A percentile compares a stretch with the other conserved stretches of the same genome.
phyloP scores from a whole-genome alignment of 805 yeast species.

The Ogataea degrootiae region DNA sequence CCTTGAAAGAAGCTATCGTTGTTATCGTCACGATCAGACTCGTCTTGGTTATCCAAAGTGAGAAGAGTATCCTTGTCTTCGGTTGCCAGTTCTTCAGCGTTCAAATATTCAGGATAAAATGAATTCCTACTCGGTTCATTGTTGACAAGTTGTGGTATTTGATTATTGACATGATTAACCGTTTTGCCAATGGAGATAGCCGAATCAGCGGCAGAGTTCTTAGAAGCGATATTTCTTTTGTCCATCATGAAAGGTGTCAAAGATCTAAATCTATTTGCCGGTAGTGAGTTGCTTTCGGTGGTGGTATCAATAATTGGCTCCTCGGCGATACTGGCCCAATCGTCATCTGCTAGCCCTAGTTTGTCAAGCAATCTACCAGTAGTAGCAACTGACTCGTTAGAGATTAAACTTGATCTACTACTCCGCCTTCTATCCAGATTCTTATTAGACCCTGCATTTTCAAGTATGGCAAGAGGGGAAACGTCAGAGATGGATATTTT shows the following conservation, averaged over 20 bases:
- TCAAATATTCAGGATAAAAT: constrained; percentile 13
- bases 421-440: background rate
- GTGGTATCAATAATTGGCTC: background rate
- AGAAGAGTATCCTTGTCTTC: constrained; percentile 1
- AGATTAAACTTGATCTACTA: constrained; percentile 18
- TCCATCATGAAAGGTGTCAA: constrained; percentile 23
- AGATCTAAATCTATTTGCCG: constrained; percentile 29
- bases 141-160: constrained; percentile 6
- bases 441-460: background rate
- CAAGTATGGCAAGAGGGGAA: constrained; percentile 12
- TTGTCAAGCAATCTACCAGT: constrained; percentile 31
- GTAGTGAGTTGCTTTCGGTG: constrained; percentile 13
- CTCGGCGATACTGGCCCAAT: constrained; percentile 18
- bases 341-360: constrained; percentile 29
- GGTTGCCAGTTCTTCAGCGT: background rate
- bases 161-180: constrained; percentile 16
- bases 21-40: background rate
- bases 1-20: background rate
- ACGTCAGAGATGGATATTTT: constrained; percentile 1
- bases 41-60: background rate
- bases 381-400: constrained; percentile 24
- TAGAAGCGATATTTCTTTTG: constrained; percentile 8
- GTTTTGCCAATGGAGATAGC: constrained; percentile 24
- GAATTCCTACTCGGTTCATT: constrained; percentile 10
- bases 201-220: constrained; percentile 15